These are phyloP conservation scores for Penicillium cinerascens DNA, from an alignment of 495 filamentous ascomycete genomes.

Conservation along the genomic window DNA sequence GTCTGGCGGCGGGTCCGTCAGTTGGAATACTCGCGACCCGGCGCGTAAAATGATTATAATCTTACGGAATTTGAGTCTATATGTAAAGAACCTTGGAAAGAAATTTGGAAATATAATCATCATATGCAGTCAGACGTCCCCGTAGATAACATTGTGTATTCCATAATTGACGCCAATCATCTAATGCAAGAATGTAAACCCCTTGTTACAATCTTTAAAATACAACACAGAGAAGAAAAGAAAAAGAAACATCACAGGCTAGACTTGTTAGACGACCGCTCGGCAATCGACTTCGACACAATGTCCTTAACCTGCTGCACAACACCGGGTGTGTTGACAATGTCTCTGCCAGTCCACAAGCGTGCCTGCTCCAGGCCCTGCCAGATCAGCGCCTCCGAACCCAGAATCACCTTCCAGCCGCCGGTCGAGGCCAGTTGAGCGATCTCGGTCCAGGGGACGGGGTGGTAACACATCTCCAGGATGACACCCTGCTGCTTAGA, in stretches of 20 bases:
- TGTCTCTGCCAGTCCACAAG: slow-evolving; percentile 57
- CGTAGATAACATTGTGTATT: slow-evolving; percentile 11
- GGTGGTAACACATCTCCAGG: slow-evolving; percentile 80
- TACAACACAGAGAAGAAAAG: slow-evolving; percentile 1
- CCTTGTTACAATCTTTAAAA: slow-evolving; percentile 31
- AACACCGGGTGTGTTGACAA: slow-evolving; percentile 49
- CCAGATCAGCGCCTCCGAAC: slow-evolving; percentile 70
- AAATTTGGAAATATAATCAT: neutral
- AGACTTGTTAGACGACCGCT: slow-evolving; percentile 27
- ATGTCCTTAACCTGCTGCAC: slow-evolving; percentile 50
- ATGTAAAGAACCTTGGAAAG: neutral
- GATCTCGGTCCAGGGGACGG: slow-evolving; percentile 62
- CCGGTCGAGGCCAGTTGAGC: slow-evolving; percentile 49
- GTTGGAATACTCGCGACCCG: slow-evolving; percentile 59
- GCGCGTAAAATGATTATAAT: slow-evolving; percentile 24
- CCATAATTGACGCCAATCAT: slow-evolving; percentile 16
- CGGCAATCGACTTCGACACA: slow-evolving; percentile 41
- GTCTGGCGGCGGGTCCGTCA: slow-evolving; percentile 61
- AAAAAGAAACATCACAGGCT: slow-evolving; percentile 24
- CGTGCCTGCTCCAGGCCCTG: slow-evolving; percentile 70
- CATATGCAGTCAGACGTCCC: neutral
- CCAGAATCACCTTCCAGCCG: slow-evolving; percentile 67
- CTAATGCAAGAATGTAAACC: slow-evolving; percentile 27
- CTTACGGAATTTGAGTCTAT: neutral
- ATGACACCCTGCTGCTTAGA: slow-evolving; percentile 57